Base-by-base conservation (phyloP, 306 rosid species). In the Pachyrhizus erosus region DNA sequence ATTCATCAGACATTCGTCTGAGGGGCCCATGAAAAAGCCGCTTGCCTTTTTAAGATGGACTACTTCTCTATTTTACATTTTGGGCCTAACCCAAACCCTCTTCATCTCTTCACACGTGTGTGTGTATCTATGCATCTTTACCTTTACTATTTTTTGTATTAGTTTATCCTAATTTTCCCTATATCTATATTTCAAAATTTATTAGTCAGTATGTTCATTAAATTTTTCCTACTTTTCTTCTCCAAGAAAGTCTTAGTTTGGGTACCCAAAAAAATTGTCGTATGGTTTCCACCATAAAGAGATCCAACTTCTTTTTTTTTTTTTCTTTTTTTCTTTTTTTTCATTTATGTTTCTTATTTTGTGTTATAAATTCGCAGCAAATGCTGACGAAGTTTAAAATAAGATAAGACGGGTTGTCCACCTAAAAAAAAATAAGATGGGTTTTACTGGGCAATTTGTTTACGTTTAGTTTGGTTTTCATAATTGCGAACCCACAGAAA, bases 1-100 rank as follows among this genome's bases (percentile, higher is more conserved):
- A 80, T 65, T 85, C 89, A 77, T 43, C 82, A 61, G 45, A 83
- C 80, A 80, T 80, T 55, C 71, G 68, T 72, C 37, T 52, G 62
- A 27, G 87, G 90, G 84, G 75, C 80, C 79, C 82, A 6, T 75
- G 3, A 49, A 58, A 82, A 82, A 79, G 78, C 14, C 9, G 0
- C 52, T 70, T 7, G 70, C 85, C 80, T 85, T 85, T 79, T 61
- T 11, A 20, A 37, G 13, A 75, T 70, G 82, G 80, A 76, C 85
- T 13, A 3, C 20, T 73, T 46, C 13, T 24, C 31, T 73, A 24
- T 13, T 55, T 67, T 15, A 8, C 5, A 5, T 1, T 4, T 68
- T 69, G 82, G 84, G 84, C 82, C 62, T 48, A 20, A 64, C 51
- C 67, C 60, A 69, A 46, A 12, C 10, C 14, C 14, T 49, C 6